Evolutionary conservation across 352 stramenopile species (phyloP), one percentile per base, ranked within the genome.

Genomic region (Pythium aristosporum): DNA sequence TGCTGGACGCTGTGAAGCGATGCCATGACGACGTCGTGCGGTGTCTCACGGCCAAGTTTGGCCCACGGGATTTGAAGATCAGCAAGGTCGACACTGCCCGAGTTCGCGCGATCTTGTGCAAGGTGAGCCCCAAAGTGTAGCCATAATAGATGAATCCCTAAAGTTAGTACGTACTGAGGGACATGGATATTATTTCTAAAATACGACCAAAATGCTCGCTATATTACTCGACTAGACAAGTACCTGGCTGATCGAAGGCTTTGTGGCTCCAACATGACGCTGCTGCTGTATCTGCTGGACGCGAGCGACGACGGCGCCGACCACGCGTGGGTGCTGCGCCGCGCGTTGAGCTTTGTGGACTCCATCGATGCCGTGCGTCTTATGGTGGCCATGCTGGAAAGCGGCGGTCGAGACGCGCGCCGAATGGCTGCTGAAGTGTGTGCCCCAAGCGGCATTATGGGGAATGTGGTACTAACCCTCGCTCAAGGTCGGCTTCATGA

Each of bases 211-310:
- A 2, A 28, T 28, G 25, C 25, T 39, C 8, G 34, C 2, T 39
- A 39, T 39, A 39, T 39, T 39, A 13, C 34, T 39, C 34, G 5
- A 1, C 34, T 39, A 39, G 34, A 39, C 34, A 39, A 39, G 11
- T 2, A 39, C 3, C 34, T 12, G 5, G 8, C 5, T 39, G 3
- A 28, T 28, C 25, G 4, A 2, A 28, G 2, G 4, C 25, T 28
- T 28, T 2, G 2, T 4, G 34, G 34, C 1, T 39, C 34, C 34
- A 28, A 28, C 34, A 39, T 39, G 34, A 12, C 8, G 2, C 34
- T 49, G 43, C 43, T 49, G n/a, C 43, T 49, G n/a, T 3, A 20
- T 18, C 43, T 49, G 43, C 43, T 49, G 43, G 43, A n/a, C 43
- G 43, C 5, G 18, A n/a, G 9, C 16, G 43, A 49, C 0, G 18